Conservation (phyloP, 1,139 yeast genomes). For the Geotrichum histeridarum region DNA sequence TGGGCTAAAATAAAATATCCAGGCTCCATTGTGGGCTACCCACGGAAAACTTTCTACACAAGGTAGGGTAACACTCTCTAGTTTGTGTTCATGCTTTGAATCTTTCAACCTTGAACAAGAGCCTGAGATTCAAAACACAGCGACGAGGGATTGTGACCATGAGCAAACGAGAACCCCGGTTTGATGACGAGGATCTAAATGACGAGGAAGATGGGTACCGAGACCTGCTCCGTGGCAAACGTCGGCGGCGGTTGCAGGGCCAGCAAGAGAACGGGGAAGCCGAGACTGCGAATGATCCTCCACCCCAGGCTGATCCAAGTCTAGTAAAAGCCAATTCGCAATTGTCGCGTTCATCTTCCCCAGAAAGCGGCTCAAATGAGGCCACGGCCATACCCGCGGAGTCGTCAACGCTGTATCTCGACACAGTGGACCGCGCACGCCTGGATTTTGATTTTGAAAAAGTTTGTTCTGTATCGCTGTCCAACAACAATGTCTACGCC, state of each 20-base stretch:
- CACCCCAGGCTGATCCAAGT: no score
- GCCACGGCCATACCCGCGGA: not conserved
- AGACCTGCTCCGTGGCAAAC: not conserved
- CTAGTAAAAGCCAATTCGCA: no score
- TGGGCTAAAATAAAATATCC: not conserved
- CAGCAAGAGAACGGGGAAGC: not conserved
- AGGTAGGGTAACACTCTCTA: not conserved
- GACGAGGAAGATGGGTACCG: slow-evolving; percentile 18
- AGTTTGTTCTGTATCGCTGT: slow-evolving; percentile 58
- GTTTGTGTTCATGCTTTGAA: not conserved
- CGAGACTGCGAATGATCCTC: slow-evolving; percentile 9
- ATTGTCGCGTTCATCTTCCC: not conserved
- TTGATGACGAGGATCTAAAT: not conserved
- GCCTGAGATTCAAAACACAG: not conserved
- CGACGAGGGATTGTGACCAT: not conserved
- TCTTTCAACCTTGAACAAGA: not conserved
- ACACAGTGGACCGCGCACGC: slow-evolving; percentile 49
- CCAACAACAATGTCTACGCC: slow-evolving; percentile 59
- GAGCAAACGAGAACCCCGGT: slow-evolving; percentile 10
- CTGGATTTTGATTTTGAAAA: slow-evolving; percentile 70
- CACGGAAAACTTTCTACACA: no score
- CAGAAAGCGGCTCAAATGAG: not conserved
- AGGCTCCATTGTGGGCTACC: no score
- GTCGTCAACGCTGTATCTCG: slow-evolving; percentile 42
- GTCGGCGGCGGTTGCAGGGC: not conserved